Conservation (phyloP, 345 rosid species). For the Geranium rotundifolium region DNA sequence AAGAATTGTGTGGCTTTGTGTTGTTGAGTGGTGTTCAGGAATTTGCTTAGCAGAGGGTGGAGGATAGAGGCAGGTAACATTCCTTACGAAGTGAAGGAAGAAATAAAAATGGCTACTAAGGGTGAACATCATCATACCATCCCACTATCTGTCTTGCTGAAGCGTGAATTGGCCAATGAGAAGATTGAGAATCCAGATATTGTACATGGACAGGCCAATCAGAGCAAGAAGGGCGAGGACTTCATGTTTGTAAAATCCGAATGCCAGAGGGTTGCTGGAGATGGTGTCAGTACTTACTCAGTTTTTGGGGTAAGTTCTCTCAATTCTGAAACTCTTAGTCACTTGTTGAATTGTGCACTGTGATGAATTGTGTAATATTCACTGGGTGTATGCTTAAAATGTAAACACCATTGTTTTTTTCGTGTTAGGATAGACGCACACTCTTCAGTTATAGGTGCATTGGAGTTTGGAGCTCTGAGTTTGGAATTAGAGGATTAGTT, state of each 20-base stretch:
- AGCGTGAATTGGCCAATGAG: conserved; percentile 80
- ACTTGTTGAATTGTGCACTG: neutral
- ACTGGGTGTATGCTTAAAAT: neutral
- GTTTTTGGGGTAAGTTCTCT: conserved; percentile 61
- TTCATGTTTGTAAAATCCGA: conserved; percentile 65
- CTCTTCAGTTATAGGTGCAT: neutral
- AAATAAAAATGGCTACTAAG: conserved; percentile 36
- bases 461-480: neutral
- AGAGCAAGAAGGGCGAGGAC: conserved; percentile 99
- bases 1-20: too few relatives aligned
- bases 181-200: conserved; percentile 75
- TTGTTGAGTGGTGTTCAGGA: neutral
- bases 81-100: neutral
- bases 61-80: conserved; percentile 3
- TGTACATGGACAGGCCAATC: conserved; percentile 62
- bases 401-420: neutral
- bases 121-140: conserved; percentile 69
- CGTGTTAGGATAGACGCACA: neutral
- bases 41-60: conserved; percentile 3
- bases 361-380: neutral
- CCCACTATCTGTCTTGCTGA: conserved; percentile 73
- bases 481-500: neutral
- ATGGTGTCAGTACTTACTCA: conserved; percentile 66
- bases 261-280: conserved; percentile 72
- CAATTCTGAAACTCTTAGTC: neutral